These are phyloP conservation scores for Elaeagnus macrophylla DNA, from an alignment of 306 rosid species.

Conservation along the genomic window DNA sequence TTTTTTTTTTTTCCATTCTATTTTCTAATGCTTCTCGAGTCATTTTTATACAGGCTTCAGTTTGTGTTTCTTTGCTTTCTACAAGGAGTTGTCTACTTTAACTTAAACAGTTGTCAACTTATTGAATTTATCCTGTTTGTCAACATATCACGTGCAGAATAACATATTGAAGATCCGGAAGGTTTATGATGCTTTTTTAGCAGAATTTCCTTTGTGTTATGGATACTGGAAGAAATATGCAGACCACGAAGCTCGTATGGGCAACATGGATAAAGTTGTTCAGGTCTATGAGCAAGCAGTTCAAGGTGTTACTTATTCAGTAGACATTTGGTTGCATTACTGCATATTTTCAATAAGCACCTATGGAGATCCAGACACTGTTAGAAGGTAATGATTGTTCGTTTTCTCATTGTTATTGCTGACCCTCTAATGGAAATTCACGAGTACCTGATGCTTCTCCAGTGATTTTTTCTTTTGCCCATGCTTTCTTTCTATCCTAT, in stretches of 20 bases:
- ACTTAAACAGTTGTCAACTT: no score
- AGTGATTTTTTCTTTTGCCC: conserved; percentile 20
- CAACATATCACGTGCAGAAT: conserved; percentile 42
- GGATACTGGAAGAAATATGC: conserved; percentile 99
- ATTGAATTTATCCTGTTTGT: conserved; percentile 13
- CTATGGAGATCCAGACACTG: conserved; percentile 87
- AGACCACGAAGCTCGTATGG: conserved; percentile 87
- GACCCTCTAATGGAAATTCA: conserved; percentile 33
- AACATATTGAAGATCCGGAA: conserved; percentile 72
- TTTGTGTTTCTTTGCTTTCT: background rate
- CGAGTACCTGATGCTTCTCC: conserved; percentile 37
- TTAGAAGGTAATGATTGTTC: conserved; percentile 75
- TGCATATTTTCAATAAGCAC: conserved; percentile 83
- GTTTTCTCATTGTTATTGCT: conserved; percentile 13
- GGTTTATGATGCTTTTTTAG: conserved; percentile 91
- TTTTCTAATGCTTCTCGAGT: no score
- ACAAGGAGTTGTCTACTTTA: background rate
- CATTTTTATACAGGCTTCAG: background rate
- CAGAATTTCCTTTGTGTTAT: conserved; percentile 90
- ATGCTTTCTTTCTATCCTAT: conserved; percentile 59
- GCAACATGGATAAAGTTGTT: conserved; percentile 81
- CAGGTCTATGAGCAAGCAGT: conserved; percentile 94
- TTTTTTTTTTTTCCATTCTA: no score
- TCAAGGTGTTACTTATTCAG: conserved; percentile 96
- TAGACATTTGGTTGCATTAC: conserved; percentile 99